phyloP scores from a whole-genome alignment of 2,329 filamentous ascomycete genomes.

The Raffaelea arxii region DNA sequence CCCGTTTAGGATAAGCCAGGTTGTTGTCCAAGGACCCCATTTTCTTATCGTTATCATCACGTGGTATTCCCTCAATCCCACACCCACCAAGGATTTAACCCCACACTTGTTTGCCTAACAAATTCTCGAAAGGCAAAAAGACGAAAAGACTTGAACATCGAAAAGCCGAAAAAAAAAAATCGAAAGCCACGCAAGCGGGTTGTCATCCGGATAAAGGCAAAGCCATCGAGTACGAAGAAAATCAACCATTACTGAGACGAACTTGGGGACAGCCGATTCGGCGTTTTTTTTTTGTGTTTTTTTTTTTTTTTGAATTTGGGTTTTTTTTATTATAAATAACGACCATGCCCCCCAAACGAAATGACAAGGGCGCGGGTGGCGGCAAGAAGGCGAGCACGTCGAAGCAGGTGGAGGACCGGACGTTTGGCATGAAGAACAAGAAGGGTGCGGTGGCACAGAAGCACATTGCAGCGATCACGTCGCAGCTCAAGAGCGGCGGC shows the following conservation, averaged over 20 bases:
- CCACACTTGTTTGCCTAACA: not conserved
- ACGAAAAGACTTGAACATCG: not conserved
- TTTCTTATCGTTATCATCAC: no score
- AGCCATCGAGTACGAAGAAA: no score
- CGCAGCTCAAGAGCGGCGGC: conserved; percentile 63
- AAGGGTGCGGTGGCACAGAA: conserved; percentile 87
- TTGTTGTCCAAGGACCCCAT: no score
- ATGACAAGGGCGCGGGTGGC: conserved; percentile 38
- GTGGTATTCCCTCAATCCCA: no score
- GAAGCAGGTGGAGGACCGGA: conserved; percentile 81
- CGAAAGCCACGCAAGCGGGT: no score
- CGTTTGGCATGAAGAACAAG: conserved; percentile 99
- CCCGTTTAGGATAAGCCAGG: no score
- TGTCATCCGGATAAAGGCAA: no score
- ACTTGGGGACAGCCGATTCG: no score
- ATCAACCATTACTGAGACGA: no score
- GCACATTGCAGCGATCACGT: conserved; percentile 75
- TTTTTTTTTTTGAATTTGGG: not conserved
- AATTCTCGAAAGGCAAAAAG: not conserved
- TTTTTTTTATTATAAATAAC: conserved; percentile 18
- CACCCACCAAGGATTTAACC: no score
- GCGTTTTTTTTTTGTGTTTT: conserved; percentile 1
- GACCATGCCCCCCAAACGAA: conserved; percentile 66
- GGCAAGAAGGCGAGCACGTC: conserved; percentile 42
- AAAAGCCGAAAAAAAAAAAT: no score